Conservation (phyloP, 177 flowering plant genomes). For the Vitis hybrid region DNA sequence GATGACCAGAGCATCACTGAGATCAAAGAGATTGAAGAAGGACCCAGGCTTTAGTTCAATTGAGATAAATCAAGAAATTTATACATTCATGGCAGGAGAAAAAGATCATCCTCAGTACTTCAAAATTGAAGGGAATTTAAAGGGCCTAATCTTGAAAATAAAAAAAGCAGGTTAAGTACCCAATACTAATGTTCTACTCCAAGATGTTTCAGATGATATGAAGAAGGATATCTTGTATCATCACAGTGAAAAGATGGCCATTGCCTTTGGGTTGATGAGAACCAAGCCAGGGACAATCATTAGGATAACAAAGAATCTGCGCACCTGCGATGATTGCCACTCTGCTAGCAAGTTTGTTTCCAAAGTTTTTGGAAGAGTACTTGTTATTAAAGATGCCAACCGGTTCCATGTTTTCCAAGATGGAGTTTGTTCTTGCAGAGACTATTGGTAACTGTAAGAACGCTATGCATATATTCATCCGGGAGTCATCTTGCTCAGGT, state of each 20-base stretch:
- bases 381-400: conserved; percentile 28
- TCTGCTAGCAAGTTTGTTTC: conserved; percentile 33
- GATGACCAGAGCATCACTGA: conserved; percentile 20
- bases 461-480: neutral
- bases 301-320: conserved; percentile 27
- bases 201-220: conserved; percentile 23
- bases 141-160: conserved; percentile 24
- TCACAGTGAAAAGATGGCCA: conserved; percentile 33
- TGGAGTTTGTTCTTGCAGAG: conserved; percentile 6
- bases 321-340: conserved; percentile 36
- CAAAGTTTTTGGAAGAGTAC: conserved; percentile 24
- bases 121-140: conserved; percentile 16
- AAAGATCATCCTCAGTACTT: conserved; percentile 23
- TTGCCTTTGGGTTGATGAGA: conserved; percentile 22
- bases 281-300: conserved; percentile 15
- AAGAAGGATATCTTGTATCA: conserved; percentile 21
- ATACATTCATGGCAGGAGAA: conserved; percentile 32
- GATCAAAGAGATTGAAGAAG: conserved; percentile 32
- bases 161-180: conserved; percentile 31
- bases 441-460: conserved; percentile 27
- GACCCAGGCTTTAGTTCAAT: conserved; percentile 33
- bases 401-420: conserved; percentile 35
- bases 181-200: conserved; percentile 22
- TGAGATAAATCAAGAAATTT: conserved; percentile 27
- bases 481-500: too few species aligned